Evolutionary conservation across 2,329 filamentous ascomycete genomes (phyloP), one percentile per base, ranked within the genome.

Genomic region (Septoria linicola): DNA sequence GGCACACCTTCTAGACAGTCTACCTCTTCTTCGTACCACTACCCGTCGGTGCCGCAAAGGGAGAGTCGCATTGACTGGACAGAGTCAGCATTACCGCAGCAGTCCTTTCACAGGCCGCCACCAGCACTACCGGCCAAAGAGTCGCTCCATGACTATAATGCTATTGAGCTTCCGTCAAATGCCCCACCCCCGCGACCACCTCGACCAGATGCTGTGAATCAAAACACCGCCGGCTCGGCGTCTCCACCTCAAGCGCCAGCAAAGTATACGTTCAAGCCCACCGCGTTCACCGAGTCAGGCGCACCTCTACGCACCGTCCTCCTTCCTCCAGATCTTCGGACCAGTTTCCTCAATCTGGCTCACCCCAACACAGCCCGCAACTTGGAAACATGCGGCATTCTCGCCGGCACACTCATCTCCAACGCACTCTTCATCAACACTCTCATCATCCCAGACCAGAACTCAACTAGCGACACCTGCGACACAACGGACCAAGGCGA

Each of bases 321-420:
- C 67, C 78, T 99, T 1, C 92, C 93, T 0, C 80, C 82, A 1
- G 79, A 81, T 10, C 79, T 99, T 1, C 88, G 90, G 21, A 72
- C 77, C 2, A 75, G 79, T 4, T 99, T 99, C 67, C 77, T 97
- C 14, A 72, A 80, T 2, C 74, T 90, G 23, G 92, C 91, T 0
- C 72, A 80, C 0, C 71, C 80, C 14, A 97, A 99, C 67, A 99
- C 93, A 0, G 74, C 74, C 23, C 77, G 78, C 3, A 95, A 95
- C 30, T 79, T 97, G 14, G 93, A 99, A 72, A 97, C 93, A 60
- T 97, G 93, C 67, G 93, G 92, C 30, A 92, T 99, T 59, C 79
- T 99, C 8, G 95, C 90, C 65, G 93, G 92, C 6, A 92, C 89
- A 1, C 77, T 91, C 1, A 87, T 96, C 64, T 92, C 91, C 60